Evolutionary conservation across 73 alveolate genomes (phyloP), one percentile per base, ranked within the genome.

Genomic region (Uronychia binucleata): DNA sequence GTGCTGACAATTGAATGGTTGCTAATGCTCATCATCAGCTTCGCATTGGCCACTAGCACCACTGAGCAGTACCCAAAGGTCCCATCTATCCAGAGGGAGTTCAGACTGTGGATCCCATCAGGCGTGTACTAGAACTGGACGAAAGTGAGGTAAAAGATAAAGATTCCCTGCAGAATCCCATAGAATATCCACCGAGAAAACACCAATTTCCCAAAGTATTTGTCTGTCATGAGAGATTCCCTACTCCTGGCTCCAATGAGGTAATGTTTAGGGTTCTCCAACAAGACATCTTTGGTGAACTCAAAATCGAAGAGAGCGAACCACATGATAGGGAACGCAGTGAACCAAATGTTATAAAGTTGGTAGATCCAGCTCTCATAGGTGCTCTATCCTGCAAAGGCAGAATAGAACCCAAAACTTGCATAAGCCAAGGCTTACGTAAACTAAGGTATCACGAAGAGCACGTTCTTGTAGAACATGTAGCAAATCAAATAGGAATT

Each of bases 381-480:
- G 25, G 90, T 82, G 25, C 95, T 86, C 75, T 91, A 92, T 0
- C 97, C 97, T 30, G 96, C 83, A 88, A 88, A 93, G 74, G 92
- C 75, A 19, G 94, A 86, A 67, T 74, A 81, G 78, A 89, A 75
- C 14, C 99, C 99, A 34, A 90, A 93, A 90, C 91, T n/a, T 11
- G 67, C 19, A 11, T 11, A 33, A 57, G 14, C n/a, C 1, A 28
- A 31, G 13, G n/a, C n/a, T n/a, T n/a, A n/a, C n/a, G n/a, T 57
- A 77, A 92, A 76, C 81, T 88, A 82, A 13, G 87, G 75, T 74
- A 75, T 27, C 27, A 84, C 86, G 33, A 58, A 84, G 57, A 89
- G 88, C 33, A 98, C 91, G 91, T 98, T 98, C 93, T 98, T 98
- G 80, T 97, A 98, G 88, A 98, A 98, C 88, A 95, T 97, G 90